Percentiles rank a stretch among this genome's conserved stretches.
phyloP scores from a whole-genome alignment of 768 basidiomycete species.

The Dacryopinax spathularia region DNA sequence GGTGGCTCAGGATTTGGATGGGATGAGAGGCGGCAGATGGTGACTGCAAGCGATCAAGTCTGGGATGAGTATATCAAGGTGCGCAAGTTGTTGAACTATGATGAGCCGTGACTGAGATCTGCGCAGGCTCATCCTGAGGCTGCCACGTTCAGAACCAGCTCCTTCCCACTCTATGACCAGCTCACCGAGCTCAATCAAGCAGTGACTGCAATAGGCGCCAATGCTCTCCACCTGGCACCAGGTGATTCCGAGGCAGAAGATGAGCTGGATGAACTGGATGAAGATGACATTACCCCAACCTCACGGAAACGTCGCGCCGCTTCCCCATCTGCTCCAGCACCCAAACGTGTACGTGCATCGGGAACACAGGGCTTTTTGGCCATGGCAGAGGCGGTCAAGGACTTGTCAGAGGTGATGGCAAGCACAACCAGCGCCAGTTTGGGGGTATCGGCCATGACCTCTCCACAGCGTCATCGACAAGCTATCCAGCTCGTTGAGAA shows the following conservation, averaged over 20 bases:
- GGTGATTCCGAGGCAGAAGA: neutral
- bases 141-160: neutral
- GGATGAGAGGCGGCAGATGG: neutral
- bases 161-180: neutral
- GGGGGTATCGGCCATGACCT: neutral
- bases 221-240: neutral
- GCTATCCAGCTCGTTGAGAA: neutral
- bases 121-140: neutral
- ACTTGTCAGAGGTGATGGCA: neutral
- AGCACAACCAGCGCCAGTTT: neutral
- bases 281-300: neutral
- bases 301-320: neutral
- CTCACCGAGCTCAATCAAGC: neutral
- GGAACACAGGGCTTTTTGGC: neutral
- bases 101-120: neutral
- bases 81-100: neutral
- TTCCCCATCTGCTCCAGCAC: neutral
- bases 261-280: neutral
- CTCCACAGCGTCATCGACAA: neutral
- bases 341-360: neutral
- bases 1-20: neutral
- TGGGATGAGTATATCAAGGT: neutral
- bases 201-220: neutral
- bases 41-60: neutral
- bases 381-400: neutral